Evolutionary conservation across 257 asterid genomes (phyloP).

Genomic region (Fraxinus pennsylvanica): DNA sequence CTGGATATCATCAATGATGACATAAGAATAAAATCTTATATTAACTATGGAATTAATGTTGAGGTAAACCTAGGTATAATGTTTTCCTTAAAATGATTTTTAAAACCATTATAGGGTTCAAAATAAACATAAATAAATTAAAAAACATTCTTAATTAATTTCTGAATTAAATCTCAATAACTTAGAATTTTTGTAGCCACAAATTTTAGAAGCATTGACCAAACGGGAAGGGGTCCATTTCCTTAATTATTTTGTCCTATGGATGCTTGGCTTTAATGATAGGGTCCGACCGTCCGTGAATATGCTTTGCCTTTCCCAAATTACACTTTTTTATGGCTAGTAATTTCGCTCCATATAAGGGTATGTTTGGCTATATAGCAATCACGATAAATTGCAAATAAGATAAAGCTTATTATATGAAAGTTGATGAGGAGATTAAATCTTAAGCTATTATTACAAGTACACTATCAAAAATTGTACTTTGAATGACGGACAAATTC

Average conservation of each 20-base stretch:
- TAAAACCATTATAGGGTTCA: not conserved
- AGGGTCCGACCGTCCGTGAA: not conserved
- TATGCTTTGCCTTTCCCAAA: no score
- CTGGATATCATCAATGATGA: not conserved
- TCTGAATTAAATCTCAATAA: not conserved
- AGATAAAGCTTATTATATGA: not conserved
- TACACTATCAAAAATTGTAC: not conserved
- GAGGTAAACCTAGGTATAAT: not conserved
- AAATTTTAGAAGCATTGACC: not conserved
- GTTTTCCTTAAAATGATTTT: not conserved
- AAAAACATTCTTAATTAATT: not conserved
- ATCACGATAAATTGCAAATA: not conserved
- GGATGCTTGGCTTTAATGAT: constrained; percentile 14
- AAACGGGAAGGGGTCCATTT: not conserved
- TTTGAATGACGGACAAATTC: not conserved
- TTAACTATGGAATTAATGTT: not conserved
- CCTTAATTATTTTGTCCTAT: constrained; percentile 6
- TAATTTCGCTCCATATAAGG: no score
- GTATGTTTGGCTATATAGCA: no score
- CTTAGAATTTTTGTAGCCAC: not conserved
- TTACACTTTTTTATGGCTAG: no score
- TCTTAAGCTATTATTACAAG: no score
- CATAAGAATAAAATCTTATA: not conserved
- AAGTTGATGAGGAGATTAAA: not conserved
- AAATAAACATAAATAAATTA: not conserved